Evolutionary conservation across 2,329 filamentous ascomycete species (phyloP).

Genomic region (Nemania sp.): DNA sequence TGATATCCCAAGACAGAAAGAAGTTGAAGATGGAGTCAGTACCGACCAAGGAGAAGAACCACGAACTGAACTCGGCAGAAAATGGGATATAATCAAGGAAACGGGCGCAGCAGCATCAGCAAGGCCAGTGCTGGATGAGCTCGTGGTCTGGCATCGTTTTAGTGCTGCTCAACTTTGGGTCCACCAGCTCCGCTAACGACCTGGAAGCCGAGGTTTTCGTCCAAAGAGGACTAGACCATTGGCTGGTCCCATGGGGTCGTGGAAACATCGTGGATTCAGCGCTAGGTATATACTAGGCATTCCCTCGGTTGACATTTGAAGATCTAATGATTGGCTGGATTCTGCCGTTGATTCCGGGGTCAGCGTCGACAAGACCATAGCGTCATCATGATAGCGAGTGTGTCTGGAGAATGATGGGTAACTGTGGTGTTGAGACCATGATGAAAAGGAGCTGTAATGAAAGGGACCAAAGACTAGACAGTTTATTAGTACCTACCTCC

Average conservation of each 20-base stretch:
- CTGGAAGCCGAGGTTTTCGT: conserved; percentile 35
- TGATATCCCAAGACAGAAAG: background rate
- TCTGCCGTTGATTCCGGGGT: conserved; percentile 20
- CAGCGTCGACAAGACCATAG: background rate
- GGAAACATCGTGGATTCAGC: conserved; percentile 21
- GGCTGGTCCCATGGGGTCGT: conserved; percentile 19
- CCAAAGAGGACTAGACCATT: conserved; percentile 21
- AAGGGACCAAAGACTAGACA: background rate
- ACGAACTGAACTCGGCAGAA: background rate
- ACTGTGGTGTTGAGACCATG: background rate
- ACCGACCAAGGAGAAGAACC: background rate
- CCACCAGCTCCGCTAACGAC: conserved; percentile 29
- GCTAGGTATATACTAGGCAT: conserved; percentile 23
- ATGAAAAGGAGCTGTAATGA: background rate
- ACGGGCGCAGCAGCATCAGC: background rate
- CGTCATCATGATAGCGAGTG: background rate
- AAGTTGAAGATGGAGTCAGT: background rate
- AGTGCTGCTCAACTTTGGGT: conserved; percentile 15
- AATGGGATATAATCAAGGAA: background rate
- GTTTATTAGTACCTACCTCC: background rate
- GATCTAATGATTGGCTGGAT: conserved; percentile 20
- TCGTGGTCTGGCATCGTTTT: conserved; percentile 12
- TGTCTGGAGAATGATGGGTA: background rate
- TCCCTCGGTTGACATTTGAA: conserved; percentile 16
- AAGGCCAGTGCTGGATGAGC: background rate